phyloP scores from a whole-genome alignment of 371 early-diverging fungal species.

The Saksenaea oblongispora region DNA sequence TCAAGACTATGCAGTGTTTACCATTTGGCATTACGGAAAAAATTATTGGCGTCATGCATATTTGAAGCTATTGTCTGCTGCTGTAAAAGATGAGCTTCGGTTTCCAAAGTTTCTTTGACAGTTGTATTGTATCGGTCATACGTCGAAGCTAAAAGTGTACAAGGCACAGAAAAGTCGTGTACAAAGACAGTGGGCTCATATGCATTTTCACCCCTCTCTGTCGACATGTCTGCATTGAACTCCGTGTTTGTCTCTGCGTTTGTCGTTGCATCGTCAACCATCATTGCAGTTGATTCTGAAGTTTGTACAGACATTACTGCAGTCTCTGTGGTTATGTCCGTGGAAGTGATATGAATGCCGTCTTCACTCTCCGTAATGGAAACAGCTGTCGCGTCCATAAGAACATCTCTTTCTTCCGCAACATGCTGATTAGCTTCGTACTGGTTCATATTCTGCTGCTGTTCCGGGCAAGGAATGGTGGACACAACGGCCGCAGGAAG shows the following conservation, averaged over 20 bases:
- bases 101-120: slow-evolving; percentile 16
- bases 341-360: not conserved
- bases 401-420: not conserved
- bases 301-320: not conserved
- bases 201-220: not conserved
- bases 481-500: not conserved
- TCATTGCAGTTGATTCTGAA: not conserved
- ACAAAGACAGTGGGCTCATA: slow-evolving; percentile 13
- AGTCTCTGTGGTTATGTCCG: not conserved
- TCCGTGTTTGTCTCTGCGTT: not conserved
- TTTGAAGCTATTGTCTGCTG: slow-evolving; percentile 11
- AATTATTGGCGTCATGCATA: slow-evolving; percentile 27
- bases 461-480: not conserved
- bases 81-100: slow-evolving; percentile 18
- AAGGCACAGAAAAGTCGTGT: slow-evolving; percentile 13
- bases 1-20: not conserved
- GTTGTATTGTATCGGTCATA: slow-evolving; percentile 26
- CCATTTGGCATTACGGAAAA: slow-evolving; percentile 45
- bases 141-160: slow-evolving; percentile 24
- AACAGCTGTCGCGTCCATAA: not conserved
- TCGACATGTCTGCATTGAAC: not conserved
- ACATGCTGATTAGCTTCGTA: not conserved
- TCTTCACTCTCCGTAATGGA: not conserved
- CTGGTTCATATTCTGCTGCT: not conserved
- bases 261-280: not conserved